Evolutionary conservation across 2,329 filamentous ascomycete species (phyloP), one percentile per base, ranked within the genome.

Genomic region (Plenodomus lindquistii): DNA sequence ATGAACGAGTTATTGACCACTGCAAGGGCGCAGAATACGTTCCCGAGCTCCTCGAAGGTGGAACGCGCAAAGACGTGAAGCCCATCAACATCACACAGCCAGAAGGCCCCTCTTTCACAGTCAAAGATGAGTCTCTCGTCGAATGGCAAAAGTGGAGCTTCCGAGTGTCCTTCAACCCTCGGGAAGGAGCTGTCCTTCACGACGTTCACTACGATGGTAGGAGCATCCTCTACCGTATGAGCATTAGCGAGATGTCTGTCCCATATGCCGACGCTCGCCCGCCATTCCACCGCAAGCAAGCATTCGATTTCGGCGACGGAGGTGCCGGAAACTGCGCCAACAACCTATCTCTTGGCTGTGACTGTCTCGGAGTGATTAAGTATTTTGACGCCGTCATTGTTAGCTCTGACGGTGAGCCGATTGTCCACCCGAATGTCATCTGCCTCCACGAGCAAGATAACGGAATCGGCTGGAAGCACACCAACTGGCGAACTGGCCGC

Each of bases 41-140:
- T 37, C 65, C 70, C 3, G 74, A 78, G 44, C 52, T 77, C 8
- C 53, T 77, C 1, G 52, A 63, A 4, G 67, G 70, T 8, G 74
- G 71, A 4, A 51, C 63, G 2, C 62, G 76, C 17, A 69, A 72
- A 37, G 75, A 77, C 45, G 60, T 77, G 15, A 90, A 89, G 70
- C 87, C 87, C 4, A 81, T 91, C 63, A 83, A 89, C 57, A 84
- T 93, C 38, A 78, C 83, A 1, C 89, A 93, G 54, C 84, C 84
- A 0, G 82, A 88, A 22, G 87, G 87, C 0, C 80, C 86, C 0
- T 87, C 83, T 1, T 90, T 91, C 70, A 75, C 72, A 0, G 77
- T 88, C 9, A 73, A 66, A 2, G 68, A 76, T 20, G 71, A 76
- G 21, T 72, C 69, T 15, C 57, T 75, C 3, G 69, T 78, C 10